Conservation (phyloP, 768 basidiomycete species). For the Tricholoma matsutake region DNA sequence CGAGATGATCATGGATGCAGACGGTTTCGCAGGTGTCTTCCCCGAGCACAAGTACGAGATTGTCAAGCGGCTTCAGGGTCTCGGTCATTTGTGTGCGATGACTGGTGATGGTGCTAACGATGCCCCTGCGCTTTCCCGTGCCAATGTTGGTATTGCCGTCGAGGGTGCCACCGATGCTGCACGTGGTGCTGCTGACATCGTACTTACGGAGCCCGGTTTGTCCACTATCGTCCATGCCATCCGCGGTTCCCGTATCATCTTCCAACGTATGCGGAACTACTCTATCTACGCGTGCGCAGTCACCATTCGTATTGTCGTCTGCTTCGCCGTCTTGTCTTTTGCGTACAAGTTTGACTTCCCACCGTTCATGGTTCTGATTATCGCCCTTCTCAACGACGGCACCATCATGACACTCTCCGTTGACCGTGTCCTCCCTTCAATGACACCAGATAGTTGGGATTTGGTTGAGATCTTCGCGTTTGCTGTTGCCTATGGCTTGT, state of each 20-base stretch:
- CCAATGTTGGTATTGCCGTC: constrained; percentile 99
- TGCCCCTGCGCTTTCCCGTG: constrained; percentile 94
- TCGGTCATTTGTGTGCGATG: constrained; percentile 97
- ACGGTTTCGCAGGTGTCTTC: constrained; percentile 99
- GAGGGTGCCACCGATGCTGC: constrained; percentile 99
- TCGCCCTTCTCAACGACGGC: constrained; percentile 95
- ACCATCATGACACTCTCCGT: constrained; percentile 99
- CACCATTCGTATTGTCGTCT: constrained; percentile 98
- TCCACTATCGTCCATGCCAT: constrained; percentile 99
- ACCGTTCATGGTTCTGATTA: constrained; percentile 99
- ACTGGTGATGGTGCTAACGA: constrained; percentile 99
- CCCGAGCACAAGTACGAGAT: constrained; percentile 99
- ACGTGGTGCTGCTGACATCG: constrained; percentile 97
- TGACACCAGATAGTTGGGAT: constrained; percentile 94
- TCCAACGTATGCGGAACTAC: constrained; percentile 99
- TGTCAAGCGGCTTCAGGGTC: constrained; percentile 95
- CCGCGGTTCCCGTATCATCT: constrained; percentile 96
- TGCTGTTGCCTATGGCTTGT: constrained; percentile 93
- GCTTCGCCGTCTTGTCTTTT: constrained; percentile 94
- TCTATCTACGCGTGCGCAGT: constrained; percentile 95
- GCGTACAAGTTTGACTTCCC: constrained; percentile 98
- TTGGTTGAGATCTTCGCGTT: constrained; percentile 94
- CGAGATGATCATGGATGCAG: constrained; percentile 99
- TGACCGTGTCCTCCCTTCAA: constrained; percentile 92
- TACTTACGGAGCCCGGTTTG: constrained; percentile 96